Conservation (phyloP, 768 basidiomycete species). For the Asterophora lycoperdoides region DNA sequence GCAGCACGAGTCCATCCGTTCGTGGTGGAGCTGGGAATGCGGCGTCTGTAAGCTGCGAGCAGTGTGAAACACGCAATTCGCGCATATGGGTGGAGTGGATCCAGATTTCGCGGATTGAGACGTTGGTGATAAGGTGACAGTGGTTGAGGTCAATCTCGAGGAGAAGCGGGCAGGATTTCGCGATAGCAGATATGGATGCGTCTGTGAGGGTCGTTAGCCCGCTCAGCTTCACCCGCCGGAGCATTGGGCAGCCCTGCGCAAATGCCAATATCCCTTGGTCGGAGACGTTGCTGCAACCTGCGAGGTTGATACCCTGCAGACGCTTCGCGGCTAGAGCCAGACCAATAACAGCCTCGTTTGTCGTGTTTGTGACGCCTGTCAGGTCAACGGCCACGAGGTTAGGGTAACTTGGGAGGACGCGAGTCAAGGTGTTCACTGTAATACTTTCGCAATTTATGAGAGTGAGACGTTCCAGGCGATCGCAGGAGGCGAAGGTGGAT, state of each 20-base stretch:
- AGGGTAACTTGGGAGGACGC: conserved; percentile 65
- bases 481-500: conserved; percentile 64
- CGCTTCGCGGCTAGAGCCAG: conserved; percentile 67
- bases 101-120: conserved; percentile 82
- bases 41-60: conserved; percentile 70
- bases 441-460: conserved; percentile 75
- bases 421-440: conserved; percentile 56
- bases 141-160: conserved; percentile 93
- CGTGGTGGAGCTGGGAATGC: conserved; percentile 77
- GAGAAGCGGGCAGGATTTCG: conserved; percentile 75
- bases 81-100: conserved; percentile 75
- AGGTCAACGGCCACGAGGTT: conserved; percentile 85
- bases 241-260: conserved; percentile 66
- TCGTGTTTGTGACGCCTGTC: conserved; percentile 62
- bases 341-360: conserved; percentile 66
- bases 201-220: conserved; percentile 76
- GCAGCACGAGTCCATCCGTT: conserved; percentile 28
- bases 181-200: conserved; percentile 67
- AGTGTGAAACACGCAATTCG: conserved; percentile 84
- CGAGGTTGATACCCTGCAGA: conserved; percentile 89
- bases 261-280: conserved; percentile 75
- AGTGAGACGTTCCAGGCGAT: conserved; percentile 83
- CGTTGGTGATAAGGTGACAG: conserved; percentile 74
- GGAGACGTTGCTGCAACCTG: conserved; percentile 76
- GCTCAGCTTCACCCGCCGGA: conserved; percentile 88